Evolutionary conservation across 192 early-diverging fungal genomes (phyloP), one percentile per base, ranked within the genome.

Genomic region (Spizellomyces sp.): DNA sequence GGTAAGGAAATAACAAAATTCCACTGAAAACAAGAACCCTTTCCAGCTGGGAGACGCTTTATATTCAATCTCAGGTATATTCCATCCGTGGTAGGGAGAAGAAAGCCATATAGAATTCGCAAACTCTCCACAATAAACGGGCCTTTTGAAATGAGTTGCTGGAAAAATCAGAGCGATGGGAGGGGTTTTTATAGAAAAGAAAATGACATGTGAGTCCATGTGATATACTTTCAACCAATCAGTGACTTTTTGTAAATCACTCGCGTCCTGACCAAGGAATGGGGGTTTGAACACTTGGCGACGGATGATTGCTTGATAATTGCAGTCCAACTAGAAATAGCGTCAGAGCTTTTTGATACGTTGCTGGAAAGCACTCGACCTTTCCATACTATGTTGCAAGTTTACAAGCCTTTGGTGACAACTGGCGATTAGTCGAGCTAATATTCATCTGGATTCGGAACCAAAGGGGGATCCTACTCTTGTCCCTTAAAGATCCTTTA

Each of bases 1-100:
- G 50, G 50, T 54, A 54, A 54, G 50, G 50, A 54, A 54, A 19
- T 19, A 54, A n/a, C 50, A 54, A n/a, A 19, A 54, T 54, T 54
- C 50, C 14, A 54, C 17, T n/a, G 17, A 54, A 12, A 12, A 54
- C 0, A 54, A 54, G 17, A 19, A 54, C 4, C 50, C 14, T 54
- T 54, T 54, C 50, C 50, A 54, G 50, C 50, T 54, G 50, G 50
- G 50, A 54, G 50, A 54, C 50, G 14, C 17, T 19, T 54, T 54
- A 19, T 12, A n/a, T 54, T 54, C 50, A 54, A 54, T 54, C 50
- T 54, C 50, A 54, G 17, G 50, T 19, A 2, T 36, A 36, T 36
- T 36, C 27, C 27, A 36, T 54, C 12, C 50, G 50, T 54, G 50
- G 50, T 54, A 54, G 50, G 50, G 50, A 54, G 50, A 54, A 54